A percentile compares a stretch with the other conserved stretches of the same genome.
phyloP scores from a whole-genome alignment of 306 rosid genomes.

The Vigna radiata region DNA sequence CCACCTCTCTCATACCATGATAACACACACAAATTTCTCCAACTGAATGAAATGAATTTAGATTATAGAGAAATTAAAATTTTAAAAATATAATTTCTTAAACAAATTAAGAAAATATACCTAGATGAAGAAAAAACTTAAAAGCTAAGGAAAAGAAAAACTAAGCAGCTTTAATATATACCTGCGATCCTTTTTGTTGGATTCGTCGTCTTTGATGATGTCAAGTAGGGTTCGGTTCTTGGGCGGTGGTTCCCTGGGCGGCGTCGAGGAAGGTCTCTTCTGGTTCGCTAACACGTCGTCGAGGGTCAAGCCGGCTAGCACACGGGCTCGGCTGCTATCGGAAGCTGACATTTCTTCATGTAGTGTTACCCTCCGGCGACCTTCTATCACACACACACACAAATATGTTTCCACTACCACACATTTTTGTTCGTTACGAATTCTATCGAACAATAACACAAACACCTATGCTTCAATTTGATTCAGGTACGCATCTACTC shows the following conservation, averaged over 20 bases:
- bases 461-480: too few relatives aligned
- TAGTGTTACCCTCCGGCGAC: constrained; percentile 67
- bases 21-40: too few relatives aligned
- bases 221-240: constrained; percentile 67
- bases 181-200: constrained; percentile 56
- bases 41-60: too few relatives aligned
- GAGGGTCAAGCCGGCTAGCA: constrained; percentile 65
- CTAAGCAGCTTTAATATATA: background rate
- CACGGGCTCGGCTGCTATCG: constrained; percentile 51
- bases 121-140: too few relatives aligned
- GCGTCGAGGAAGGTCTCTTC: constrained; percentile 33
- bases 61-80: too few relatives aligned
- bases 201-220: constrained; percentile 60
- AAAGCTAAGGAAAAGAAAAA: background rate
- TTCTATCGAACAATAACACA: background rate
- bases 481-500: too few relatives aligned
- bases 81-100: too few relatives aligned
- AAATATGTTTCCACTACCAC: background rate
- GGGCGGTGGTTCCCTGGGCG: background rate
- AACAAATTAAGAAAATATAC: too few relatives aligned
- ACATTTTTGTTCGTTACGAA: background rate
- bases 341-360: constrained; percentile 79
- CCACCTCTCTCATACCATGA: too few relatives aligned
- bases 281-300: constrained; percentile 55
- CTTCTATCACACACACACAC: constrained; percentile 45